Conservation (phyloP, 2,329 filamentous ascomycete species). For the Aspergillus quadrilineatus region DNA sequence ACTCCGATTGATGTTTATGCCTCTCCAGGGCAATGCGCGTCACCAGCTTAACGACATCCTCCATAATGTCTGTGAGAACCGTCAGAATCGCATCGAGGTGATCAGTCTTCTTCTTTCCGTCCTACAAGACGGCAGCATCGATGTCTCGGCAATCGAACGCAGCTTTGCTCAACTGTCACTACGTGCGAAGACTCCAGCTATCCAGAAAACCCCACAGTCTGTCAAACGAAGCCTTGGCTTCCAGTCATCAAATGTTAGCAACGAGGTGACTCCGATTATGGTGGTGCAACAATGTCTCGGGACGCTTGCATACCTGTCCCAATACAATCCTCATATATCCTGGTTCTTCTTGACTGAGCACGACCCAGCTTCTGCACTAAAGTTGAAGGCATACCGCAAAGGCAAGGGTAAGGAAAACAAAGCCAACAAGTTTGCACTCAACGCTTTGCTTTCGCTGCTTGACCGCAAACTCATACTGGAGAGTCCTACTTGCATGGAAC, state of each 20-base stretch:
- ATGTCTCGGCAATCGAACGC: conserved; percentile 89
- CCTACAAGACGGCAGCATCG: conserved; percentile 89
- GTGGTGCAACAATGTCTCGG: conserved; percentile 94
- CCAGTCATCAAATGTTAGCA: conserved; percentile 59
- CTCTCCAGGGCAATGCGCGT: conserved; percentile 82
- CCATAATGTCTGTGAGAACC: conserved; percentile 89
- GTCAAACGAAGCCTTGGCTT: conserved; percentile 73
- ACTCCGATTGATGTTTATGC: conserved; percentile 96
- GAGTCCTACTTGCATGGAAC: conserved; percentile 95
- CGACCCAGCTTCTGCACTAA: conserved; percentile 74
- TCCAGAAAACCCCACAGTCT: conserved; percentile 78
- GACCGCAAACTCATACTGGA: conserved; percentile 96
- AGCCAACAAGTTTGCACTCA: conserved; percentile 84
- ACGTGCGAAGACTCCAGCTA: conserved; percentile 76
- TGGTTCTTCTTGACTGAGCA: conserved; percentile 94
- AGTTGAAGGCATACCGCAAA: conserved; percentile 74
- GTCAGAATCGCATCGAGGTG: conserved; percentile 92
- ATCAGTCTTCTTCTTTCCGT: conserved; percentile 90
- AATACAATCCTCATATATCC: conserved; percentile 81
- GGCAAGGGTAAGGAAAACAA: conserved; percentile 84
- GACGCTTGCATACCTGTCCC: conserved; percentile 77
- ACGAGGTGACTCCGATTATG: conserved; percentile 88
- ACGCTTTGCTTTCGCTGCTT: conserved; percentile 80
- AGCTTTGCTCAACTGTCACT: conserved; percentile 93
- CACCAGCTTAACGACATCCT: conserved; percentile 83